Conservation (phyloP, 2,329 filamentous ascomycete species). For the Lasiodiplodia sp. region DNA sequence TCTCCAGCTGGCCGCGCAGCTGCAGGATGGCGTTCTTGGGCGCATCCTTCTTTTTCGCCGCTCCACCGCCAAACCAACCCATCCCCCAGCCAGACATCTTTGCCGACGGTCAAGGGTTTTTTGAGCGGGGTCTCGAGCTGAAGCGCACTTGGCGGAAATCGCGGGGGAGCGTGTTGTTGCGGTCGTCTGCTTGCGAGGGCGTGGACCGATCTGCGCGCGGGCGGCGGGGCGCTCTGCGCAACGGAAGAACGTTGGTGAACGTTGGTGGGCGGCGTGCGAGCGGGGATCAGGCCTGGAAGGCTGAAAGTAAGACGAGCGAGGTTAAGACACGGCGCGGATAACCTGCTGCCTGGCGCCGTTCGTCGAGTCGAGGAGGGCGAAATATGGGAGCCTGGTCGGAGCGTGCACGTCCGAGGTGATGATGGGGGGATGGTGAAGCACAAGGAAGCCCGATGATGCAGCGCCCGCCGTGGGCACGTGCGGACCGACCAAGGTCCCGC, state of each 20-base stretch:
- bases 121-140: slow-evolving; percentile 4
- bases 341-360: not conserved
- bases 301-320: not conserved
- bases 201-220: slow-evolving; percentile 20
- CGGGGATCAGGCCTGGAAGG: slow-evolving; percentile 1
- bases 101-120: not conserved
- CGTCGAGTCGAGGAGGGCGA: not conserved
- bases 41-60: slow-evolving; percentile 87
- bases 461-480: slow-evolving; percentile 23
- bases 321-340: not conserved
- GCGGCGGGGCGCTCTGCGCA: slow-evolving; percentile 19
- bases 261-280: not conserved
- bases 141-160: slow-evolving; percentile 2
- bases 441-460: slow-evolving; percentile 31
- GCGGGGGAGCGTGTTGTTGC: slow-evolving; percentile 2
- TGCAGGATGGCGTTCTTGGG: slow-evolving; percentile 96
- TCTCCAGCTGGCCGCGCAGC: slow-evolving; percentile 88
- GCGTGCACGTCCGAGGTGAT: slow-evolving; percentile 14
- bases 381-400: slow-evolving; percentile 20
- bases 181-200: not conserved
- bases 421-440: slow-evolving; percentile 28
- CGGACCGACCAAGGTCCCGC: slow-evolving; percentile 3
- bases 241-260: not conserved
- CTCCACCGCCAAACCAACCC: slow-evolving; percentile 87
- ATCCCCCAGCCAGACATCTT: slow-evolving; percentile 56